Base-by-base conservation (phyloP, 345 rosid genomes). In the Lepidium didymum region DNA sequence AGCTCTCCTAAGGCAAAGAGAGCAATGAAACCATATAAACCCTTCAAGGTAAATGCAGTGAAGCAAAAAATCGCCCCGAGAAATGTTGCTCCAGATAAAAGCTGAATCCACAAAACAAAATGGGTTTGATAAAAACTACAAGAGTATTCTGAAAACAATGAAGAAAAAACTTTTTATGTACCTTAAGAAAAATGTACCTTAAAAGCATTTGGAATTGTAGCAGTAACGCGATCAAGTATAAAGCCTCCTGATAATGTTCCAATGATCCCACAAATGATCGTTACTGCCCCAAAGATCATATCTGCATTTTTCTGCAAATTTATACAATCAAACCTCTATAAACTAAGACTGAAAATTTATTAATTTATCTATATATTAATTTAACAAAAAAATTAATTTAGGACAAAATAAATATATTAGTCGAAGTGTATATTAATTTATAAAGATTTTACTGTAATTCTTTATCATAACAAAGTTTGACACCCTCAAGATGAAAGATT, bases 201-300 rank as follows among this genome's bases (percentile, higher is more conserved):
- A 46, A 93, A 93, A 62, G 97, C 91, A 85, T 93, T 88, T 45
- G 90, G 67, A 52, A 93, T 83, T 21, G 96, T 91, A 37, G 95
- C 79, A 73, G 34, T 75, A 73, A 91, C 63, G 47, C 46, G 70
- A 70, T 93, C 98, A 29, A 93, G 92, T 72, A 86, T 21, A 35
- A 70, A 67, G 19, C 97, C 96, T 25, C 97, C 97, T 7, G 87
- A 73, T 68, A 93, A 33, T 37, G 99, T 91, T 58, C 99, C 99
- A 25, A 90, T 27, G 55, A 93, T 87, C 61, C 99, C 99, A 75
- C 94, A 84, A 54, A 87, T 62, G 62, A 93, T 79, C 50, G 99
- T 93, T 51, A 93, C 56, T 47, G 92, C 99, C 73, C 99, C 99
- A 36, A 93, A 93, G 64, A 89, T 69, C 86, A 86, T 65, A 73